Evolutionary conservation across 2,329 filamentous ascomycete genomes (phyloP), one percentile per base, ranked within the genome.

Genomic region (Kalmusia sp.): DNA sequence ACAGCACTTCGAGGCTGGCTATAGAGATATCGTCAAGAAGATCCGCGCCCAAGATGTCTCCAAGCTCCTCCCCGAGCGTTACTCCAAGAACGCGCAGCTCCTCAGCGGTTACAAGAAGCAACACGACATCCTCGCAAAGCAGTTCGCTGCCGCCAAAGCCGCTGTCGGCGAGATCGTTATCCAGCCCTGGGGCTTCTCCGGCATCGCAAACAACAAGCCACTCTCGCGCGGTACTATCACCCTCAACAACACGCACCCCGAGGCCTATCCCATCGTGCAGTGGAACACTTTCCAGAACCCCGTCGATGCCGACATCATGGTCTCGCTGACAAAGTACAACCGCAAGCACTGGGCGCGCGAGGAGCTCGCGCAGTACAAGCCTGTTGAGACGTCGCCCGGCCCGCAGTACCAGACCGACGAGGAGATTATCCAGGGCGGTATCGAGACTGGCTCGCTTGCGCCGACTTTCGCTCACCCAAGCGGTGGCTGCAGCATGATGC

Each of bases 211-310:
- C 24, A 61, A 67, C 35, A 64, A 65, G 5, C 62, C 67, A 0
- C 52, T 69, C 15, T 67, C 64, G 0, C 73, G 76, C 34, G 76
- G 76, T 19, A 73, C 70, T 14, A 65, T 77, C 46, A 71, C 65
- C 3, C 60, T 77, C 44, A 65, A 76, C 53, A 67, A 71, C 1
- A 63, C 64, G 8, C 64, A 76, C 52, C 72, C 72, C 3, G 54
- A 59, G 14, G 63, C 58, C 3, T 57, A 53, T 2, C 74, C 74
- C 2, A 40, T 75, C 6, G 62, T 76, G 6, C 58, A 72, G 30
- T 74, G 63, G 52, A 69, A 69, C 47, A 64, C 73, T 1, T 68
- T 64, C 17, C 59, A 68, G 25, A 74, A 77, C 52, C 74, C 73
- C 0, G 54, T 72, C 9, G 76, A 79, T 49, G 55, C 63, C 5